Evolutionary conservation across 148 eudicot genomes (phyloP).

Genomic region (Pharnaceum exiguum): DNA sequence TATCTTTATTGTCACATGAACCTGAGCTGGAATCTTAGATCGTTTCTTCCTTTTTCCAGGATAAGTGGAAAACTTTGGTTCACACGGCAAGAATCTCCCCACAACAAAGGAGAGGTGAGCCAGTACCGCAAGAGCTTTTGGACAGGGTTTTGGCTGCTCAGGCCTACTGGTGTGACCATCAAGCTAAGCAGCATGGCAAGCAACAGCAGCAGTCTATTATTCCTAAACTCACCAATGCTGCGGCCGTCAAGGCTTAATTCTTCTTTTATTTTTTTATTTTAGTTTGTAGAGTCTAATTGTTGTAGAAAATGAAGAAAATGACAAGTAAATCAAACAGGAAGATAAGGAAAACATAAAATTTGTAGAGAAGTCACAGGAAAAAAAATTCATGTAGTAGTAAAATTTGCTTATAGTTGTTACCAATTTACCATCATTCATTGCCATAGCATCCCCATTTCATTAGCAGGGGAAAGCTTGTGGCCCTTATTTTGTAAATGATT

Average conservation of each 20-base stretch:
- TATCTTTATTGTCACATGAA: constrained; percentile 33
- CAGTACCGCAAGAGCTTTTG: constrained; percentile 86
- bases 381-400: constrained; percentile 17
- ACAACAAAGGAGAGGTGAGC: constrained; percentile 96
- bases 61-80: constrained; percentile 99
- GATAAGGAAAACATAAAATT: neutral
- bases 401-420: constrained; percentile 3
- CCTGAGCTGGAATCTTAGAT: constrained; percentile 18
- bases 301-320: constrained; percentile 4
- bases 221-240: constrained; percentile 20
- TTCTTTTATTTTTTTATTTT: neutral
- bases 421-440: constrained; percentile 26
- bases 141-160: constrained; percentile 87
- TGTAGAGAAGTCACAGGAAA: constrained; percentile 24
- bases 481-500: constrained; percentile 34
- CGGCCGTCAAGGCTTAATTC: constrained; percentile 6
- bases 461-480: constrained; percentile 16
- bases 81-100: constrained; percentile 97
- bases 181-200: constrained; percentile 71
- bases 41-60: constrained; percentile 35
- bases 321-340: constrained; percentile 13
- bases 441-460: constrained; percentile 19
- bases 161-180: constrained; percentile 86
- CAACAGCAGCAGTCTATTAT: constrained; percentile 21
- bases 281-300: constrained; percentile 27